Base-by-base conservation (phyloP, 1,284 basidiomycete species). In the Tilletia setariae region DNA sequence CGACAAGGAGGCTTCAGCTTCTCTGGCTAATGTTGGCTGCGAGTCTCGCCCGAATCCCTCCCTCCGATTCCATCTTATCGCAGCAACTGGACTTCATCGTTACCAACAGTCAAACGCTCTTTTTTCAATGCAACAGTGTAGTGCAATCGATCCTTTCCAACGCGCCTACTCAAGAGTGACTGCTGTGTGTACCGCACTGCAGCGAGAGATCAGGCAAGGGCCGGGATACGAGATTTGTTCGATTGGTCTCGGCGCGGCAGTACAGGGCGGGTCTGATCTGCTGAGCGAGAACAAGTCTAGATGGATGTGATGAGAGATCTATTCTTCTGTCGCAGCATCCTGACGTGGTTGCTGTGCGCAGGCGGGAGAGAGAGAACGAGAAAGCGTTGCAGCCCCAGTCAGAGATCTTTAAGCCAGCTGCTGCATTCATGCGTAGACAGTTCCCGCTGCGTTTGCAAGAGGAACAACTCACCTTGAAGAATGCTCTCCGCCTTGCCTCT, bases 1-100 rank as follows among this genome's bases (percentile, higher is more conserved):
- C 86, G 93, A 68, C 83, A 87, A 67, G 90, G 90, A 25, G 92
- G 92, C 0, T 91, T 90, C 83, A 83, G 84, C 66, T 91, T 89
- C 82, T 84, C 30, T 21, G 64, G 44, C 16, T 65, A 30, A 32
- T 23, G 53, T 28, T 15, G 53, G 47, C n/a, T 25, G 23, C 11
- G 1, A 49, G n/a, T 9, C 47, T 7, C 8, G n/a, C 47, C 9
- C 35, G 6, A 40, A 40, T 40, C 8, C 8, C 11, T 49, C 47
- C 47, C 47, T 49, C 47, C 11, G n/a, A 49, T 2, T 8, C 8
- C 16, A 49, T 7, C 19, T 11, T 49, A 25, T 40, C 4, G 6
- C 4, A 40, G 35, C 6, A 40, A 40, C 35, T 11, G 35, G 35
- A 40, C 35, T 11, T 40, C 35, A 4, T 40, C 11, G 7, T 3